Base-by-base conservation (phyloP, 768 basidiomycete species). In the Russula sp. region DNA sequence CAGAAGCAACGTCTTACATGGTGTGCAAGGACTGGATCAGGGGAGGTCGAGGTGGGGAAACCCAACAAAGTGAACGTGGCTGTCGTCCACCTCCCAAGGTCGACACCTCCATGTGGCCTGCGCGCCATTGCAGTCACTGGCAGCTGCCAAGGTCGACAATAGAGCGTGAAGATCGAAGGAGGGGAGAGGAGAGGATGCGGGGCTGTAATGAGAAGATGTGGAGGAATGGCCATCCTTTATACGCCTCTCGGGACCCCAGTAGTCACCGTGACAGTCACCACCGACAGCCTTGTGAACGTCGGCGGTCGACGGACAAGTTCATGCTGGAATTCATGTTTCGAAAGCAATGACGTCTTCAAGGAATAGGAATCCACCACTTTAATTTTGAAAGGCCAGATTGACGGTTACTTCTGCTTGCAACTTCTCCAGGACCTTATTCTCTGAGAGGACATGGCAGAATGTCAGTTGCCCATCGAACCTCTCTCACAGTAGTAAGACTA, bases 291-390 rank as follows among this genome's bases (percentile, higher is more conserved):
- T 32, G 14, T 18, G 22, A 26, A 18, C 9, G 32, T 20, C 48
- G 20, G 36, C 50, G 20, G 26, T 38, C 24, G 38, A 38, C 11
- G 16, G 34, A 26, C 38, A 26, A n/a, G 20, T 13, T 30, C 48
- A n/a, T 8, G 38, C 36, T 51, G 59, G 59, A 59, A 59, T 59
- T 28, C 50, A 28, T 59, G 5, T 14, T 38, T 13, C 5, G 38
- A 13, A 38, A 5, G 0, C 38, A 14, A 38, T 38, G 38, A 38
- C 38, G 38, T 38, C 38, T 38, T 38, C 14, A 16, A 10, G 38
- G 14, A 38, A 38, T 38, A 5, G 38, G 38, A 38, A 38, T n/a
- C n/a, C n/a, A 38, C 38, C 14, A 16, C 5, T 16, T 16, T 16
- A 0, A 38, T 38, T 38, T 38, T 16, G 38, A 16, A 38, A 16